Conservation (phyloP, 495 filamentous ascomycete genomes). For the Chaetomium tenue region DNA sequence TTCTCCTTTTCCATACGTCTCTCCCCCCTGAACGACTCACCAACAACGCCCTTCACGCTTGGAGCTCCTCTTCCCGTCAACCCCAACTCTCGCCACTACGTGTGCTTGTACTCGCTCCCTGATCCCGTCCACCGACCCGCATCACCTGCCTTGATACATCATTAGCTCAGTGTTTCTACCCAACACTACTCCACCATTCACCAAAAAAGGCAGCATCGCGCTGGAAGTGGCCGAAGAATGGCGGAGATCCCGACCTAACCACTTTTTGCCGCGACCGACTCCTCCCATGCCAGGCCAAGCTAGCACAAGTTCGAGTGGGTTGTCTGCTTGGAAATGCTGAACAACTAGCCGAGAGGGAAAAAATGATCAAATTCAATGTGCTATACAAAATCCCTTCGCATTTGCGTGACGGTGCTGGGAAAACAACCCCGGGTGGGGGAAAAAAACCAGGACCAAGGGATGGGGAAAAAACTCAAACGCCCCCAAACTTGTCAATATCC, state of each 20-base stretch:
- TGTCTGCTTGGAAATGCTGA: background rate
- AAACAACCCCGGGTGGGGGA: conserved; percentile 2
- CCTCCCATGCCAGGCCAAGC: too few species aligned
- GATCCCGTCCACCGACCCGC: too few species aligned
- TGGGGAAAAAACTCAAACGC: background rate
- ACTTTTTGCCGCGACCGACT: too few species aligned
- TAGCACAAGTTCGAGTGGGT: background rate
- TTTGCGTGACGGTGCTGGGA: conserved; percentile 17
- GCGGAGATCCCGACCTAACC: too few species aligned
- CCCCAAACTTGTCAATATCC: background rate
- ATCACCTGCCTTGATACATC: background rate
- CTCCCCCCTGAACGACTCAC: background rate
- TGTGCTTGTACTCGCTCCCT: background rate
- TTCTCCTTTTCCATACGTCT: too few species aligned
- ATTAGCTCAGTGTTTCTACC: background rate
- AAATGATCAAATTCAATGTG: background rate
- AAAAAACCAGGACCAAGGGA: conserved; percentile 21
- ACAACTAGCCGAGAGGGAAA: background rate
- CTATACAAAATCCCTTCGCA: conserved; percentile 7
- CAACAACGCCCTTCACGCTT: background rate
- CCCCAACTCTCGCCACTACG: background rate
- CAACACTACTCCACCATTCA: background rate
- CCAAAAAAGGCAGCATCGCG: background rate
- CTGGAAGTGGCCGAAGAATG: background rate
- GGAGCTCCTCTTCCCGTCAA: background rate